phyloP scores from a whole-genome alignment of 169 alveolate genomes.

The Pseudocohnilembus persalinus region DNA sequence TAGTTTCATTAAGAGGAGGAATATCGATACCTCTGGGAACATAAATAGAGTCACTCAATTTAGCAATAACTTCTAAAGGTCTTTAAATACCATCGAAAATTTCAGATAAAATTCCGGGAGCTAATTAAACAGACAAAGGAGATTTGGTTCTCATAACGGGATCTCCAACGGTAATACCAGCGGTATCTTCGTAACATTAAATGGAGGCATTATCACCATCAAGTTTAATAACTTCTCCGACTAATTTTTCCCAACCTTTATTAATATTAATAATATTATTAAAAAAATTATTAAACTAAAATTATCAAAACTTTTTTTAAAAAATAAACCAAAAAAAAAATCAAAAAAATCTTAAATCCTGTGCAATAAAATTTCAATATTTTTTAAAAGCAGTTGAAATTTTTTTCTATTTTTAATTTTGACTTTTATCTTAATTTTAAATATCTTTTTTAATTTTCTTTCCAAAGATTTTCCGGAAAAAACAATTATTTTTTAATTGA shows the following conservation, averaged over 20 bases:
- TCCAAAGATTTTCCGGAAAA: no score
- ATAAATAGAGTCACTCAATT: constrained; percentile 85
- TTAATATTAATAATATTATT: constrained; percentile 26
- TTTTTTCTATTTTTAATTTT: no score
- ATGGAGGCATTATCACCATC: constrained; percentile 98
- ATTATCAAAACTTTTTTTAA: no score
- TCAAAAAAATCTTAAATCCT: no score
- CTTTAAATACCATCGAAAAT: constrained; percentile 99
- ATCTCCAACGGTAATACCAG: constrained; percentile 98
- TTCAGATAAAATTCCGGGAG: constrained; percentile 95
- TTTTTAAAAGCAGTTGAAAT: no score
- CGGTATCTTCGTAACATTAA: constrained; percentile 98
- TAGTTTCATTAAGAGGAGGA: constrained; percentile 90
- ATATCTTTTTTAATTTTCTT: no score
- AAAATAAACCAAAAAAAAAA: no score
- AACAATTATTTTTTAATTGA: no score
- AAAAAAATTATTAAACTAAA: neutral
- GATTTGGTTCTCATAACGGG: constrained; percentile 97
- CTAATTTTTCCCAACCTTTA: constrained; percentile 95
- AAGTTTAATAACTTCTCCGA: constrained; percentile 97
- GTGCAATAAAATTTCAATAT: no score
- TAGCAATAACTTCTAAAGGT: constrained; percentile 94
- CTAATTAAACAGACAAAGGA: constrained; percentile 97
- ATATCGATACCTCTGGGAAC: constrained; percentile 97
- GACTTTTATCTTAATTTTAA: no score